Percentiles rank a stretch among this genome's conserved stretches.
These are phyloP conservation scores for Microcyclosporella mali DNA, from an alignment of 2,329 filamentous ascomycete genomes.

Conservation along the genomic window DNA sequence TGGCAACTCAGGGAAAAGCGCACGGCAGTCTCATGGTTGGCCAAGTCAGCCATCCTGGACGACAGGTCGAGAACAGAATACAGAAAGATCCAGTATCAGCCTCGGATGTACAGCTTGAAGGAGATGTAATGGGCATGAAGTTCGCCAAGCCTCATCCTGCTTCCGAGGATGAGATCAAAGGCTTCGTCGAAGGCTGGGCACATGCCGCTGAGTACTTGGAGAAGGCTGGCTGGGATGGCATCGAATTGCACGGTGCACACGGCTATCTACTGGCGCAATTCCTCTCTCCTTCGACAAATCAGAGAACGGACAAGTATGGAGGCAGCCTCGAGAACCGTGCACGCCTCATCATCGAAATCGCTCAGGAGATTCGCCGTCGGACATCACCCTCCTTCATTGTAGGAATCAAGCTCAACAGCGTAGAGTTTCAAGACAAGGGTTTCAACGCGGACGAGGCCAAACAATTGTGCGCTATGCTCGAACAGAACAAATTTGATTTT, in stretches of 20 bases:
- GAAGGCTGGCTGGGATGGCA: constrained; percentile 54
- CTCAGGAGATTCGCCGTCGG: constrained; percentile 34
- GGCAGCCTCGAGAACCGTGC: constrained; percentile 39
- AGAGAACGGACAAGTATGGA: constrained; percentile 40
- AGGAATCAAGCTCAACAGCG: constrained; percentile 54
- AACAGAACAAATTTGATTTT: constrained; percentile 49
- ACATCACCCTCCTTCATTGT: constrained; percentile 41
- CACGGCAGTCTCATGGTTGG: constrained; percentile 54
- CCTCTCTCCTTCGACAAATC: constrained; percentile 38
- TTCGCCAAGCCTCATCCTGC: constrained; percentile 52
- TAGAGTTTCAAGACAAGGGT: constrained; percentile 50
- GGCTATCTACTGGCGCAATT: constrained; percentile 43
- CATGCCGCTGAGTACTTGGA: constrained; percentile 57
- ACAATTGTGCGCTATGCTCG: constrained; percentile 33
- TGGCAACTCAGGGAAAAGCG: constrained; percentile 51
- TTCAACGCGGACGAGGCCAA: constrained; percentile 48
- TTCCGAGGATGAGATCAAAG: constrained; percentile 49
- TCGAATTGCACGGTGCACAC: constrained; percentile 42
- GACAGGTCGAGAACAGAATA: constrained; percentile 46
- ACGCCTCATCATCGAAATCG: constrained; percentile 38
- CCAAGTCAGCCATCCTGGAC: constrained; percentile 59
- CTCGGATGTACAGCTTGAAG: constrained; percentile 44
- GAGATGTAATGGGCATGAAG: constrained; percentile 40
- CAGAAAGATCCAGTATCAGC: constrained; percentile 48
- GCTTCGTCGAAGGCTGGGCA: constrained; percentile 55